A percentile compares a stretch with the other conserved stretches of the same genome.
Evolutionary conservation across 768 basidiomycete genomes (phyloP).

Genomic region (Auricularia cornea): DNA sequence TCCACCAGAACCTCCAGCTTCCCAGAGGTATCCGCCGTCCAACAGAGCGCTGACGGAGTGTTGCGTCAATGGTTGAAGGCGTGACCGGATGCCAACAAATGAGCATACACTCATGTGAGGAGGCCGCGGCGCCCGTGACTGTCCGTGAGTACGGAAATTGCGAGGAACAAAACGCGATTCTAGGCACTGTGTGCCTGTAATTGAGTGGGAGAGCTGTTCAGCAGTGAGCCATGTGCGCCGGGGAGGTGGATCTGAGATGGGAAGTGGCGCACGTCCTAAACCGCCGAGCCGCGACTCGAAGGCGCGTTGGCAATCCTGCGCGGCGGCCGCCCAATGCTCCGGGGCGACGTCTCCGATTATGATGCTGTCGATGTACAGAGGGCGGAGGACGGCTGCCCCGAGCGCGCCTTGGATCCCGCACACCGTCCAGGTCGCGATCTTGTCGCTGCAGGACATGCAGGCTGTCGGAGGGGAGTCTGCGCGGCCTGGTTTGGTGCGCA

Average conservation of each 20-base stretch:
- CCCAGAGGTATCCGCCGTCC: slow-evolving; percentile 44
- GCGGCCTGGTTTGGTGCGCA: slow-evolving; percentile 92
- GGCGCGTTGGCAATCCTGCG: slow-evolving; percentile 59
- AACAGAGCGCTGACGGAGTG: slow-evolving; percentile 53
- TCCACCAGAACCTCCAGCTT: slow-evolving; percentile 63
- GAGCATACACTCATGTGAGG: slow-evolving; percentile 63
- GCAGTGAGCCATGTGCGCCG: background rate
- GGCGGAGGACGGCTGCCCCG: slow-evolving; percentile 39
- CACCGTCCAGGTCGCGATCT: slow-evolving; percentile 80
- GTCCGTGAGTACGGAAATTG: background rate
- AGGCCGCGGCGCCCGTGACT: slow-evolving; percentile 25
- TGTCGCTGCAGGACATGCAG: slow-evolving; percentile 92
- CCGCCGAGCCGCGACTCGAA: slow-evolving; percentile 47
- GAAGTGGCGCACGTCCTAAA: slow-evolving; percentile 23
- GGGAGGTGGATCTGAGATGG: background rate
- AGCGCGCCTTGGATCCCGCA: slow-evolving; percentile 84
- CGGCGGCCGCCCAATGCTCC: slow-evolving; percentile 32
- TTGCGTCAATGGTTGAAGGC: background rate
- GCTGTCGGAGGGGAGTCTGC: slow-evolving; percentile 77
- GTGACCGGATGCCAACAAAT: background rate
- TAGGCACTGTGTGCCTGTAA: background rate
- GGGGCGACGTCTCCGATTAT: slow-evolving; percentile 64
- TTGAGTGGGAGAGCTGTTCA: slow-evolving; percentile 3
- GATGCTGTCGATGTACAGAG: slow-evolving; percentile 57
- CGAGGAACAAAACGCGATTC: background rate